phyloP scores from a whole-genome alignment of 192 early-diverging fungal species.

The Phlyctochytrium bullatum region DNA sequence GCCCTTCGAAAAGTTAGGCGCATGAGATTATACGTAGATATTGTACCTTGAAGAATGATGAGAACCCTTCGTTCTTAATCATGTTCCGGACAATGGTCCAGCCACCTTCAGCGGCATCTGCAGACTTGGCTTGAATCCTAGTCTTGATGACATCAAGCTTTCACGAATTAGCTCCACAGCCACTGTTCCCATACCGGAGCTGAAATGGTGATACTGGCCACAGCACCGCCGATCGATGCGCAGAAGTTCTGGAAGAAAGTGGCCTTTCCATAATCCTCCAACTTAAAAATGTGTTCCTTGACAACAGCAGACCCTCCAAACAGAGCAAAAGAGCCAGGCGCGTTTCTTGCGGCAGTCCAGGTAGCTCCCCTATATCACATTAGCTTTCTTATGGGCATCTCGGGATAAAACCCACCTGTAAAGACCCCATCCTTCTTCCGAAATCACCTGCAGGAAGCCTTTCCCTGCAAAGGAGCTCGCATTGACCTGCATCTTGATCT shows the following conservation, averaged over 20 bases:
- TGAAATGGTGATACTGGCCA: constrained; percentile 90
- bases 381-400: too few relatives aligned
- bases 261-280: constrained; percentile 91
- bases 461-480: constrained; percentile 84
- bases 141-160: constrained; percentile 98
- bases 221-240: constrained; percentile 92
- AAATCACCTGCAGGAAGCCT: constrained; percentile 71
- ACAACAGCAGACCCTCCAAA: constrained; percentile 85
- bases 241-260: constrained; percentile 99
- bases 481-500: constrained; percentile 98
- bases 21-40: too few relatives aligned
- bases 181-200: constrained; percentile 71
- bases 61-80: constrained; percentile 88
- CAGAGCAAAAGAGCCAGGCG: constrained; percentile 92
- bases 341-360: constrained; percentile 97
- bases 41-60: constrained; percentile 90
- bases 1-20: constrained; percentile 27
- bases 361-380: constrained; percentile 67
- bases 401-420: constrained; percentile 63
- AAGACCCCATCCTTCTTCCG: constrained; percentile 85
- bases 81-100: constrained; percentile 82
- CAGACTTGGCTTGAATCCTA: constrained; percentile 91
- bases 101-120: constrained; percentile 85
- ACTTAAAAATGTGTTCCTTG: constrained; percentile 88
- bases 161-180: not conserved